Base-by-base conservation (phyloP, 202 grass and related monocot species). In the Carex sylvatica region DNA sequence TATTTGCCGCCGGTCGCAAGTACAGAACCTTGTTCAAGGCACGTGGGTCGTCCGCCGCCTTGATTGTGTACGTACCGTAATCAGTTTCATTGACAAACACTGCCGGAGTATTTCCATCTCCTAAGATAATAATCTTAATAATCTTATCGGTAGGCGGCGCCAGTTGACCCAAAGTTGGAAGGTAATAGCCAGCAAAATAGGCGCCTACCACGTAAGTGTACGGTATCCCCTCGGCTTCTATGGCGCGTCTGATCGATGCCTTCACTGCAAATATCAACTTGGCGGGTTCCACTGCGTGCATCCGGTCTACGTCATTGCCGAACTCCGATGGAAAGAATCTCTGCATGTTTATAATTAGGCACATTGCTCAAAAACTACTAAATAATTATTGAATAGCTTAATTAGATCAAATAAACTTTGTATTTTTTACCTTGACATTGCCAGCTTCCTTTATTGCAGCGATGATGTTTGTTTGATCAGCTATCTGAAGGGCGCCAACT, bases 241-340 rank as follows among this genome's bases (percentile, higher is more conserved):
- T 65, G 63, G 86, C 85, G 31, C 86, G 88, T 0, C 90, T 83
- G 84, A 94, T 55, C 6, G 51, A 65, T 31, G 47, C 85, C 79
- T 94, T 94, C 9, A 12, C 13, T 15, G 53, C 79, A 3, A 83
- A 81, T 8, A 87, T 16, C 2, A 81, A 83, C 82, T 56, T 88
- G 2, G 62, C 84, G 0, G 93, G 90, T 47, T 90, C 93, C 36
- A 95, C 86, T 4, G 83, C 65, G 2, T 74, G 36, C 14, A 14
- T 6, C 9, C 47, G 82, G 72, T 90, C 92, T 31, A 84, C 84
- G 22, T 92, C 88, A 38, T 71, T 40, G 0, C 93, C 90, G 30
- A 95, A 95, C 61, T 95, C 88, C 0, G 93, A 95, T 12, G 90
- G 93, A 5, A 94, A 38, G 71, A 94, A 91, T 65, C 92, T 86